Evolutionary conservation across 1,139 yeast genomes (phyloP).

Genomic region (Debaryomyces sp.): DNA sequence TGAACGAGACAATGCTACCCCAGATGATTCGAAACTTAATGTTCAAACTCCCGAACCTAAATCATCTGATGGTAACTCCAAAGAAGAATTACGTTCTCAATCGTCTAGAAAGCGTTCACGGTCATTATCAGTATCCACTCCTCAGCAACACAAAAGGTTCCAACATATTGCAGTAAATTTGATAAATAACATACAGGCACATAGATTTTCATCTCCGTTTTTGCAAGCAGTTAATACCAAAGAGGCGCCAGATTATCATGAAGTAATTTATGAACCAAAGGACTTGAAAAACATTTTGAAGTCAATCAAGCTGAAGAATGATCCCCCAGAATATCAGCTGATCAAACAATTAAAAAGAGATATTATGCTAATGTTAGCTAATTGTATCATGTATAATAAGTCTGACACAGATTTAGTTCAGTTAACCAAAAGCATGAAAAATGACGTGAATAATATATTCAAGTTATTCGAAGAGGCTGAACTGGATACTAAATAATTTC

Average conservation of each 20-base stretch:
- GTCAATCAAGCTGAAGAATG: slow-evolving; percentile 50
- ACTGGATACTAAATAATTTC: slow-evolving; percentile 12
- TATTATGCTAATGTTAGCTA: slow-evolving; percentile 76
- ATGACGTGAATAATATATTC: slow-evolving; percentile 54
- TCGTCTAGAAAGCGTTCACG: slow-evolving; percentile 20
- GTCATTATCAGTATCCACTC: slow-evolving; percentile 31
- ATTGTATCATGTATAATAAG: slow-evolving; percentile 80
- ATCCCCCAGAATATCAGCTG: slow-evolving; percentile 50
- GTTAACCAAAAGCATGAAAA: slow-evolving; percentile 70
- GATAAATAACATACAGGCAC: slow-evolving; percentile 65
- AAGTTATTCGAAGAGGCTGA: slow-evolving; percentile 52
- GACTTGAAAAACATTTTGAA: slow-evolving; percentile 67
- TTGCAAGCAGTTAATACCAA: slow-evolving; percentile 65
- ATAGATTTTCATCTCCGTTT: slow-evolving; percentile 75
- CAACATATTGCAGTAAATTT: slow-evolving; percentile 60
- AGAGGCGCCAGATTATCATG: slow-evolving; percentile 71
- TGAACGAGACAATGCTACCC: not conserved
- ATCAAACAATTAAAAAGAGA: slow-evolving; percentile 69
- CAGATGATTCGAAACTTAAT: slow-evolving; percentile 11
- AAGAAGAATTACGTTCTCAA: not conserved
- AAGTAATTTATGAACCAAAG: slow-evolving; percentile 62
- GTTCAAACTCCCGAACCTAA: slow-evolving; percentile 10
- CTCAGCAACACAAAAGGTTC: slow-evolving; percentile 48
- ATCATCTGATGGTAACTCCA: slow-evolving; percentile 11
- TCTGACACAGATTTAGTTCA: slow-evolving; percentile 62